Conservation (phyloP, 2,329 filamentous ascomycete species). For the Colletotrichum sp. region DNA sequence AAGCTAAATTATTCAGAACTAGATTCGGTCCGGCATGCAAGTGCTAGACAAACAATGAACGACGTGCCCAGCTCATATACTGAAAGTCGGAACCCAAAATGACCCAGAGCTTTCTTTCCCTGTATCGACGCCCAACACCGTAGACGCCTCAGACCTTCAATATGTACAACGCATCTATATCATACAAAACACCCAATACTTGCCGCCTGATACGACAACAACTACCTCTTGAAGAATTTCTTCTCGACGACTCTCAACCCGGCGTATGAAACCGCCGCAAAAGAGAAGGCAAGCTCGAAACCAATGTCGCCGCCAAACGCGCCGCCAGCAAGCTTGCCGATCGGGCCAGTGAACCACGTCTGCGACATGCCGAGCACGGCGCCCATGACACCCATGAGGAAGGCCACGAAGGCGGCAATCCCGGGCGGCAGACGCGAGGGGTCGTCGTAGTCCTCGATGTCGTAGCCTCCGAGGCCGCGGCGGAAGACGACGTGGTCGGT, state of each 20-base stretch:
- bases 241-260: constrained; percentile 51
- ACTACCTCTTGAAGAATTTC: constrained; percentile 40
- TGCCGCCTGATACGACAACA: background rate
- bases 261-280: constrained; percentile 58
- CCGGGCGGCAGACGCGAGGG: constrained; percentile 64
- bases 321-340: constrained; percentile 63
- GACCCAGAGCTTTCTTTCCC: background rate
- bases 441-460: constrained; percentile 62
- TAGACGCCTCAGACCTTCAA: background rate
- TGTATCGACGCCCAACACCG: background rate
- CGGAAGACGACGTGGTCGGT: constrained; percentile 74
- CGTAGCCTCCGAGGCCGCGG: constrained; percentile 64
- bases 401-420: constrained; percentile 67
- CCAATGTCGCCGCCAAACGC: constrained; percentile 51
- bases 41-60: background rate
- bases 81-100: background rate
- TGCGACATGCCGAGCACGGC: constrained; percentile 75
- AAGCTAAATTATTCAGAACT: background rate
- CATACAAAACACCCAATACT: background rate
- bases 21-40: background rate
- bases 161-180: background rate
- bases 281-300: constrained; percentile 70
- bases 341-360: constrained; percentile 70
- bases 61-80: background rate
- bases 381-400: constrained; percentile 67